These are phyloP conservation scores for Thymus quinquecostatus DNA, from an alignment of 257 asterid genomes.

Conservation along the genomic window DNA sequence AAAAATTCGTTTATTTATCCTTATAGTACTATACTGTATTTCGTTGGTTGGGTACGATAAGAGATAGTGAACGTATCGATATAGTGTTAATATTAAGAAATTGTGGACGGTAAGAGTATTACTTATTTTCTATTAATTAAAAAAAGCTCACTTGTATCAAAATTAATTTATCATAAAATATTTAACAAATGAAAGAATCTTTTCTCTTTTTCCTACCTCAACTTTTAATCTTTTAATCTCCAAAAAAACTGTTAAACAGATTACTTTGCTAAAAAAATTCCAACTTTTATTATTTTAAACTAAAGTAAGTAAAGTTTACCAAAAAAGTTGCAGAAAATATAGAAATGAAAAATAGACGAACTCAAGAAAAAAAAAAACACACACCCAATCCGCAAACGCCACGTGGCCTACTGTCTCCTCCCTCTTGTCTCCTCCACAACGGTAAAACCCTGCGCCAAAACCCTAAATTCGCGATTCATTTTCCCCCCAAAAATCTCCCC, in stretches of 20 bases:
- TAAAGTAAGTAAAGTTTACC: background rate
- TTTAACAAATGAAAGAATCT: background rate
- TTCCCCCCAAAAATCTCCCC: background rate
- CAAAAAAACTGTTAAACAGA: background rate
- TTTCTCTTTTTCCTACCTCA: background rate
- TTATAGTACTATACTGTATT: no score
- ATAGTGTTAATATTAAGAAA: no score
- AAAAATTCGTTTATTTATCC: no score
- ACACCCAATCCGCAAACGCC: slow-evolving; percentile 2
- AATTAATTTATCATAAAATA: no score
- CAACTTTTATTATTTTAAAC: background rate
- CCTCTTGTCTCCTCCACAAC: slow-evolving; percentile 17
- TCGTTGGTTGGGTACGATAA: no score
- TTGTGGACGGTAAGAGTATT: no score
- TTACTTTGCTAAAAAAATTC: background rate
- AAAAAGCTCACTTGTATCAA: no score
- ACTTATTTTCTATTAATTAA: no score
- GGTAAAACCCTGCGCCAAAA: slow-evolving; percentile 35
- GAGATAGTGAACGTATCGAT: no score
- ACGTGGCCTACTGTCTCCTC: slow-evolving; percentile 32
- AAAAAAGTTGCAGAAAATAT: no score
- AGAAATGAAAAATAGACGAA: no score
- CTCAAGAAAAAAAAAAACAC: background rate
- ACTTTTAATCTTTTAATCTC: background rate
- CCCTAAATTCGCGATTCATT: slow-evolving; percentile 33